phyloP scores from a whole-genome alignment of 345 rosid species.

The Cardiospermum halicacabum region DNA sequence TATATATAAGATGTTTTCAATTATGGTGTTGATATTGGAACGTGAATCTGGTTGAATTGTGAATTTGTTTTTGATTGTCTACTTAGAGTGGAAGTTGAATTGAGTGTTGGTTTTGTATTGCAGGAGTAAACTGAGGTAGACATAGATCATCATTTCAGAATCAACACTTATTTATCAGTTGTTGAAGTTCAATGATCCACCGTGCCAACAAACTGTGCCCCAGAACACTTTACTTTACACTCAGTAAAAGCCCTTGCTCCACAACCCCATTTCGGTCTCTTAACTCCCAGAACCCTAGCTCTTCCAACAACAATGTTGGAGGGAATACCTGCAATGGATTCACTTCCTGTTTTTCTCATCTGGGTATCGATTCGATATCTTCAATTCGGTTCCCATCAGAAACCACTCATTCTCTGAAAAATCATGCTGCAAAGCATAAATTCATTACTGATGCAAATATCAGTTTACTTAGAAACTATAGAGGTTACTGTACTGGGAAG shows the following conservation, averaged over 20 bases:
- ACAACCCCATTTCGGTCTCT: constrained; percentile 21
- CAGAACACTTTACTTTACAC: constrained; percentile 31
- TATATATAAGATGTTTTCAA: no score
- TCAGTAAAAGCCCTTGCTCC: constrained; percentile 26
- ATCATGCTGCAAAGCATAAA: constrained; percentile 6
- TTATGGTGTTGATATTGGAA: no score
- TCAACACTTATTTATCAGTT: background rate
- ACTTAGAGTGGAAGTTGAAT: no score
- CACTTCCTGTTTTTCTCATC: constrained; percentile 15
- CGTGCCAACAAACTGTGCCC: constrained; percentile 22
- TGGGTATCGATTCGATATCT: constrained; percentile 20
- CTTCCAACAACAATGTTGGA: constrained; percentile 12
- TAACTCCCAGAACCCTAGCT: constrained; percentile 14
- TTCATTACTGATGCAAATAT: constrained; percentile 7
- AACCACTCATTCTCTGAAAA: constrained; percentile 16
- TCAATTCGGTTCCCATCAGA: constrained; percentile 14
- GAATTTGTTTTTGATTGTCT: no score
- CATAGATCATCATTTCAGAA: background rate
- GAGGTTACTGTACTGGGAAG: constrained; percentile 50
- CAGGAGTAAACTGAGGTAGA: no score
- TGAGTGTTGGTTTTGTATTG: no score
- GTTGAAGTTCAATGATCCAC: constrained; percentile 15
- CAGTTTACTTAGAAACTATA: background rate
- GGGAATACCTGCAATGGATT: constrained; percentile 8
- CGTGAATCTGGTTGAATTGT: no score